Percentiles rank a stretch among this genome's conserved stretches.
These are phyloP conservation scores for Parietichytrium sp. DNA, from an alignment of 108 stramenopile species.

Conservation along the genomic window DNA sequence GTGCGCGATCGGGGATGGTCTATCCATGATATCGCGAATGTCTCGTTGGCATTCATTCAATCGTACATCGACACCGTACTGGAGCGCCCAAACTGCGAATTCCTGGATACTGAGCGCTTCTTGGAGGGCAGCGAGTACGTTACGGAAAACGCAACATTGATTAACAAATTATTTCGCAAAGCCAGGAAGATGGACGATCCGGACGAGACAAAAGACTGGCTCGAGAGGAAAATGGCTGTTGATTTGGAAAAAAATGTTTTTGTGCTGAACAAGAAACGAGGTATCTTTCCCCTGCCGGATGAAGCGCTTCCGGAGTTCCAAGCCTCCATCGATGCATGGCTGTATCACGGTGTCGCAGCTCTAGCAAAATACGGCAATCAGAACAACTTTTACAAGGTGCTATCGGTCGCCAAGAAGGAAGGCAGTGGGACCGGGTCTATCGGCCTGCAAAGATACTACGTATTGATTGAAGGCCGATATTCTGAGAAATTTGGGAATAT, in stretches of 20 bases:
- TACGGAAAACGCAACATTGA: neutral
- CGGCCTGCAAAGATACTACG: neutral
- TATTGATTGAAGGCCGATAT: constrained; percentile 14
- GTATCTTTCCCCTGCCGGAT: neutral
- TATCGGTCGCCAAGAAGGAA: constrained; percentile 15
- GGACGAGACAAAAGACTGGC: neutral
- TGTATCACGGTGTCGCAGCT: constrained; percentile 31
- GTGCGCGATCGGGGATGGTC: neutral
- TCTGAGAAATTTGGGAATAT: constrained; percentile 17
- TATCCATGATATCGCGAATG: neutral
- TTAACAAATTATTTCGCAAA: neutral
- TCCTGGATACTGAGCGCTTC: constrained; percentile 20
- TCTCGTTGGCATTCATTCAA: neutral
- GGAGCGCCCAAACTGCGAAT: constrained; percentile 31
- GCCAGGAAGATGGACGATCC: neutral
- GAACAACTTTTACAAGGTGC: constrained; percentile 19
- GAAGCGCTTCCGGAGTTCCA: constrained; percentile 18
- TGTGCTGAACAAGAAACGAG: neutral
- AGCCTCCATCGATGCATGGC: constrained; percentile 6
- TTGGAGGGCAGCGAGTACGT: neutral
- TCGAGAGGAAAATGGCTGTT: constrained; percentile 3
- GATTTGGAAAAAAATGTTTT: neutral
- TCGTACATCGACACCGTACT: neutral
- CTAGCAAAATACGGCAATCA: neutral
- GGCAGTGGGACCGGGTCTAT: constrained; percentile 29